Evolutionary conservation across 345 rosid genomes (phyloP), one percentile per base, ranked within the genome.

Genomic region (Brassica incana): DNA sequence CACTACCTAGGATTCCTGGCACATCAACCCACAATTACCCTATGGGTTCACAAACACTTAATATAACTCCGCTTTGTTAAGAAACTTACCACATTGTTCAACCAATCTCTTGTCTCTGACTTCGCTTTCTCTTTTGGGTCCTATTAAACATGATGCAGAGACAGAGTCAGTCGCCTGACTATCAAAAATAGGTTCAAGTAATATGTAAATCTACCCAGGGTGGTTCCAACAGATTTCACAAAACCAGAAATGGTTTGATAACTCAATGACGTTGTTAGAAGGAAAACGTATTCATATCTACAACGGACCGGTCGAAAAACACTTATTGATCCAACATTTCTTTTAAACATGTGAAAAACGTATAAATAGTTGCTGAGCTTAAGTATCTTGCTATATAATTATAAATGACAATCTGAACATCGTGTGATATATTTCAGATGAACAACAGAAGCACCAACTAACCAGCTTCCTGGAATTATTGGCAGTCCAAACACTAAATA

Each of bases 41-140:
- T 36, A 11, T 23, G 27, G 35, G 16, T 60, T 63, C 50, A 69
- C 23, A 61, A 61, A 62, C 25, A 38, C 52, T 29, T 64, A 20
- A 40, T 18, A 56, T 18, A 59, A 33, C 33, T 60, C 38, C 12
- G 2, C 38, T 59, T 35, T 62, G 59, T 5, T 18, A 67, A 35
- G 32, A 5, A 74, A 35, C 92, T 80, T 86, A 96, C 99, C 95
- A 92, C 90, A 85, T 90, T 96, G 86, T 96, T 96, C 83, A 96
- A 81, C 98, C 98, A 96, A 80, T 96, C 99, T 82, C 98, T 87
- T 58, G 97, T 96, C 87, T 96, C 99, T 52, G 98, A 84, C 82
- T 93, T 96, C 30, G 98, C 99, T 85, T 96, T 96, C 88, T 93
- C 99, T 86, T 86, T 96, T 14, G 99, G 99, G 79, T 96, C 99